Evolutionary conservation across 768 basidiomycete species (phyloP), one percentile per base, ranked within the genome.

Genomic region (Trametes coccinea): DNA sequence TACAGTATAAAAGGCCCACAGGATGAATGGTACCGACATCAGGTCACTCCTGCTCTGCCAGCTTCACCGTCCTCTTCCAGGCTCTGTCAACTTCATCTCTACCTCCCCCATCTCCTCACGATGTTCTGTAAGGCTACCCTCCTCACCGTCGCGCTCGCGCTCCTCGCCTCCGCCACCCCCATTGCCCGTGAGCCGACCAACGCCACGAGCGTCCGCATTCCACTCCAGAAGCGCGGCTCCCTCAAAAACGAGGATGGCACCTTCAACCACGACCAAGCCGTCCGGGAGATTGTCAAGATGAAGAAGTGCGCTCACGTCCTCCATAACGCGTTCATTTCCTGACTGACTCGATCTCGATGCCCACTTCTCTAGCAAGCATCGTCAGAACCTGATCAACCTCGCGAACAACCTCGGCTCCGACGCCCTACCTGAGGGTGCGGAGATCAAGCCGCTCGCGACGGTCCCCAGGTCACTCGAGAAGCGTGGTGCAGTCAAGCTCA

Each of bases 61-160:
- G 27, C 44, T n/a, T 14, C 43, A 27, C 45, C 14, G 13, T 17
- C 53, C 41, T 17, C 44, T 34, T 13, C 30, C n/a, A 14, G 31
- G 31, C 33, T 34, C n/a, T 49, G 14, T 49, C 5, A 30, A 29
- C 53, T 55, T 34, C 44, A 58, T 14, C 56, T 17, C 40, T 34
- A 40, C 34, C 56, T 4, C 10, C 48, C 10, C 14, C 48, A 29
- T 31, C 13, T 45, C 53, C 9, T 22, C 46, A 48, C 34, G 8
- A 69, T 70, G 69, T 70, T 70, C 50, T 62, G 56, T 63, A 70
- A 67, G 51, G 46, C 63, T n/a, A 22, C 63, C 33, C 56, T 69
- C 13, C 27, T 69, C 55, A 58, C 64, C 57, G 52, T 68, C 44
- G 64, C 67, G 8, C 65, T 70, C 44, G 67, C 63, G 2, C 60